A percentile compares a stretch with the other conserved stretches of the same genome.
phyloP scores from a whole-genome alignment of 1,139 yeast species.

The Meyerozyma sp. region DNA sequence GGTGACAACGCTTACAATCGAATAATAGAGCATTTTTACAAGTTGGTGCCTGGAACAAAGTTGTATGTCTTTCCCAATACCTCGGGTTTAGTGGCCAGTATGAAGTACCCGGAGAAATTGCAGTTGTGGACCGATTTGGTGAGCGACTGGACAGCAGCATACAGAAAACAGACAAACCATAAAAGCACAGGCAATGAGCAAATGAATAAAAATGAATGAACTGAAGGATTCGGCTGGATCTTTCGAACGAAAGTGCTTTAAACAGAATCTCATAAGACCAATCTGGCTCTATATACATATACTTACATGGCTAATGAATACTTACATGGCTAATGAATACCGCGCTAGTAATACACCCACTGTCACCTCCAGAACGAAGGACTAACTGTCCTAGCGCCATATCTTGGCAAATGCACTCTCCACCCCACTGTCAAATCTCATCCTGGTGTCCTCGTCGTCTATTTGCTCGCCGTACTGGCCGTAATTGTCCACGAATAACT shows the following conservation, averaged over 20 bases:
- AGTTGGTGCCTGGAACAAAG: conserved; percentile 11
- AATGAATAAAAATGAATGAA: no score
- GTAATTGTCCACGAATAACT: conserved; percentile 31
- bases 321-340: not conserved
- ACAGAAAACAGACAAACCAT: no score
- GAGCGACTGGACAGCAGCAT: conserved; percentile 3
- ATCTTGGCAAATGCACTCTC: conserved; percentile 28
- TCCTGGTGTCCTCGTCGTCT: conserved; percentile 20
- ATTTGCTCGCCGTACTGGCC: conserved; percentile 35
- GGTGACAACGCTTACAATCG: conserved; percentile 11
- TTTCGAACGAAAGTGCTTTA: no score
- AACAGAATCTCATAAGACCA: no score
- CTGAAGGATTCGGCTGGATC: no score
- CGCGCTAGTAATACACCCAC: no score
- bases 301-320: not conserved
- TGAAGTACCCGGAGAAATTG: conserved; percentile 42
- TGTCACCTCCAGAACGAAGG: no score
- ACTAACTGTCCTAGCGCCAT: conserved; percentile 24
- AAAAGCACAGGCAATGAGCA: no score
- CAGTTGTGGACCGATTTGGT: conserved; percentile 42
- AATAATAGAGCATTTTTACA: conserved; percentile 13
- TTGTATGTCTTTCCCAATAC: conserved; percentile 68
- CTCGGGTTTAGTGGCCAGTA: conserved; percentile 63
- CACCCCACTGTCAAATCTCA: conserved; percentile 24
- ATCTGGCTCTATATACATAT: not conserved